phyloP scores from a whole-genome alignment of 441 rosid species.

The Theobroma grandiflorum region DNA sequence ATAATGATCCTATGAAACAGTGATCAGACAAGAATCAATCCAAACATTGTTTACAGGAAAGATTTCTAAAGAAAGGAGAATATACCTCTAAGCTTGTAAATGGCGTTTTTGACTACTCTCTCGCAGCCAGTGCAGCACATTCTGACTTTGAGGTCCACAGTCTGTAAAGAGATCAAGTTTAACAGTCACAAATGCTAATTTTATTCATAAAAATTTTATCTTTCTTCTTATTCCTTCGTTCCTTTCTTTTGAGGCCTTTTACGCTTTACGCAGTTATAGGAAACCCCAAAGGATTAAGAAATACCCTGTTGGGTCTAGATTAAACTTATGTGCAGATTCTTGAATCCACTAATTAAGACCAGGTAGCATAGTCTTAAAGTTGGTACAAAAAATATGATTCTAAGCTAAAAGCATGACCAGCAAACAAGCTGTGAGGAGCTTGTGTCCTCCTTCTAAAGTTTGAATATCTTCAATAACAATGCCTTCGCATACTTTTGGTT shows the following conservation, averaged over 20 bases:
- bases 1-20: not conserved
- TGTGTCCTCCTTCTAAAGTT: not conserved
- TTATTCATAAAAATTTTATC: not conserved
- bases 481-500: not conserved
- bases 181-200: not conserved
- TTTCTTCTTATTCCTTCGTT: conserved; percentile 37
- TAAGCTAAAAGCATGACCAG: not conserved
- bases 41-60: not conserved
- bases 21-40: conserved; percentile 3
- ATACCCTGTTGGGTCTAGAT: conserved; percentile 22
- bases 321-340: conserved; percentile 22
- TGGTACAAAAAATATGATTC: not conserved
- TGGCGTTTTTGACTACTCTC: conserved; percentile 85
- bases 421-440: not conserved
- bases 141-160: conserved; percentile 92
- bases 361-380: not conserved
- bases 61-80: not conserved
- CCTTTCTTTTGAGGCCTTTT: conserved; percentile 29
- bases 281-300: conserved; percentile 52
- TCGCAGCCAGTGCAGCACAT: conserved; percentile 98
- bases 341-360: not conserved
- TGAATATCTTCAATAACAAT: not conserved
- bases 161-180: conserved; percentile 46
- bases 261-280: conserved; percentile 30
- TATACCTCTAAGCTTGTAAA: conserved; percentile 86